These are phyloP conservation scores for Exobasidium cylindrosporum DNA, from an alignment of 1,284 basidiomycete species.

Conservation along the genomic window DNA sequence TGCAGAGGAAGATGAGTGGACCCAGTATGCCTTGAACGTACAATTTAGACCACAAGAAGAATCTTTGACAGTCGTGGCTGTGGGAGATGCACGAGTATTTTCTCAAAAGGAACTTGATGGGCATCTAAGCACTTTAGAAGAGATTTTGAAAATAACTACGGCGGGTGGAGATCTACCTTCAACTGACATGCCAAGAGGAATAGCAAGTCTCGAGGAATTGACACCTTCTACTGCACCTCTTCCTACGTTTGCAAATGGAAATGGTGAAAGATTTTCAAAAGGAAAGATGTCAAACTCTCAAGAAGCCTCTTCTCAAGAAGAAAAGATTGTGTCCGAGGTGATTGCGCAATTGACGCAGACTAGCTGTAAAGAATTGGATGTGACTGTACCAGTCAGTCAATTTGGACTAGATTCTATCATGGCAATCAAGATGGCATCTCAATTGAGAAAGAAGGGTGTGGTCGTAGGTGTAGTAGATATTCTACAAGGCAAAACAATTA, in stretches of 20 bases:
- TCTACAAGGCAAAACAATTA: constrained; percentile 30
- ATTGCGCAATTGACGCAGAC: constrained; percentile 20
- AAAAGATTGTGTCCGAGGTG: constrained; percentile 25
- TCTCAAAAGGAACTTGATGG: constrained; percentile 15
- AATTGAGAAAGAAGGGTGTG: constrained; percentile 29
- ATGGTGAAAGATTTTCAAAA: neutral
- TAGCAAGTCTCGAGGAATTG: constrained; percentile 6
- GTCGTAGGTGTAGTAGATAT: constrained; percentile 35
- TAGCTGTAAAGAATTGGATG: neutral
- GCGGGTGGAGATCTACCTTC: neutral
- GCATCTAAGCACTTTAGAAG: constrained; percentile 24
- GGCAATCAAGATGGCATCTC: constrained; percentile 42
- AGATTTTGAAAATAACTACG: neutral
- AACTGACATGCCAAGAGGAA: neutral
- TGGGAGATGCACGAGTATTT: constrained; percentile 25
- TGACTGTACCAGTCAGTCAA: neutral
- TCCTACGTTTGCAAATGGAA: neutral
- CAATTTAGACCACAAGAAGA: constrained; percentile 31
- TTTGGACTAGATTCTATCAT: constrained; percentile 51
- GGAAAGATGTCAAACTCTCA: too few relatives aligned
- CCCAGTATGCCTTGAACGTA: constrained; percentile 45
- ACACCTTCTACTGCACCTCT: neutral
- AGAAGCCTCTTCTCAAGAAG: constrained; percentile 14
- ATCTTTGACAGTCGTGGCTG: constrained; percentile 28
- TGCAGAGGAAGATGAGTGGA: constrained; percentile 8